Base-by-base conservation (phyloP, 805 yeast species). In the Sugiyamaella qingdaonensis region DNA sequence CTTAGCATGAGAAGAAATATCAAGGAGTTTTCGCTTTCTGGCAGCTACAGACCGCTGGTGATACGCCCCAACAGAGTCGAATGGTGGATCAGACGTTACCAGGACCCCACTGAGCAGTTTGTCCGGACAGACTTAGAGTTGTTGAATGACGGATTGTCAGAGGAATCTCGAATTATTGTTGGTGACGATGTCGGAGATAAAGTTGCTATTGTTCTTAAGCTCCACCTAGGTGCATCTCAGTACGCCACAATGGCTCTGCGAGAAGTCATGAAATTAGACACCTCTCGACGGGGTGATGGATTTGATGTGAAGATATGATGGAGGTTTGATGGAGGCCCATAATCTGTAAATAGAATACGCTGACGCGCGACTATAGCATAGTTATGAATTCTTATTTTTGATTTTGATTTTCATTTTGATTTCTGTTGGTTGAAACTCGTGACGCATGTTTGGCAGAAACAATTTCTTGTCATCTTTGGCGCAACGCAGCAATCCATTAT, bases 161-260 rank as follows among this genome's bases (percentile, higher is more conserved):
- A 24, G n/a, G 60, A 52, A 16, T 31, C 35, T 2, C 49, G 53
- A n/a, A 46, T n/a, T 52, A 54, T 19, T 1, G 58, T 64, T 51
- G 54, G 66, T 59, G 54, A 49, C 66, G 68, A 43, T 5, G 70
- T 65, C 11, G 86, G 81, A 5, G 64, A 67, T 1, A 81, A 78
- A 54, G 73, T 76, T 0, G 97, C 96, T 0, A 81, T 91, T 11
- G 76, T 94, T 4, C 67, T 95, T 54, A 83, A 79, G 60, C 76
- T 94, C 77, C 85, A 82, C 63, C 74, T 94, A 54, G 92, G 90
- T 3, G 83, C 87, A 2, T 86, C 97, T 34, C 84, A 95, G 5
- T 94, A 94, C 68, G 99, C 99, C 1, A 94, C 99, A 0, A 95
- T 94, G 99, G 96, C 96, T 1, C 71, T 94, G 48, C 80, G 99